A percentile compares a stretch with the other conserved stretches of the same genome.
Conservation (phyloP, 2,329 filamentous ascomycete genomes). For the Aspergillus niger region DNA sequence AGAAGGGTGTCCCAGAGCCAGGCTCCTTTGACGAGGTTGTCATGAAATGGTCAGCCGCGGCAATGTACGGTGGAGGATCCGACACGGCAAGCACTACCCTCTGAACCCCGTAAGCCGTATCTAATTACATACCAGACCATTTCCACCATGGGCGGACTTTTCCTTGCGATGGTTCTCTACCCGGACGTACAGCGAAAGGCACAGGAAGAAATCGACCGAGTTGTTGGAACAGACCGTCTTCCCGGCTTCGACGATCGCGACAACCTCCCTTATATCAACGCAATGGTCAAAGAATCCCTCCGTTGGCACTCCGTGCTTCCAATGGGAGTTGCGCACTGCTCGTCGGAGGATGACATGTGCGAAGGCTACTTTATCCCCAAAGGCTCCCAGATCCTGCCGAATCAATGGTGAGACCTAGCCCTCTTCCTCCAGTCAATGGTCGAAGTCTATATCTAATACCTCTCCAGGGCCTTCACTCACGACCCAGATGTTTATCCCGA, state of each 20-base stretch:
- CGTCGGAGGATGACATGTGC: constrained; percentile 27
- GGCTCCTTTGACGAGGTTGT: constrained; percentile 31
- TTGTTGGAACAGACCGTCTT: constrained; percentile 9
- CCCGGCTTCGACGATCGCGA: constrained; percentile 6
- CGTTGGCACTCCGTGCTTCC: constrained; percentile 35
- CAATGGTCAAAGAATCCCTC: constrained; percentile 36
- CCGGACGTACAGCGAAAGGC: constrained; percentile 12
- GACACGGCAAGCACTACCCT: constrained; percentile 38
- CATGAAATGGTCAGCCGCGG: constrained; percentile 47
- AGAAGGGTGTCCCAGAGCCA: constrained; percentile 4
- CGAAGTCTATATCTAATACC: neutral
- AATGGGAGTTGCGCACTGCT: constrained; percentile 29
- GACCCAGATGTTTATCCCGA: constrained; percentile 1
- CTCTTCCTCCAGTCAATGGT: neutral
- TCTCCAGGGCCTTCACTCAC: neutral
- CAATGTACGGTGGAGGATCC: constrained; percentile 47
- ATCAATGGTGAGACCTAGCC: neutral
- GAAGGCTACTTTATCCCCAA: constrained; percentile 31
- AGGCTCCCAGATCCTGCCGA: constrained; percentile 1
- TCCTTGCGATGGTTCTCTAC: constrained; percentile 11
- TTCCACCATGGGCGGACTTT: constrained; percentile 6
- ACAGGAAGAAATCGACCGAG: constrained; percentile 14
- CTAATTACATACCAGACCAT: neutral
- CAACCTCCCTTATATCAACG: constrained; percentile 32
- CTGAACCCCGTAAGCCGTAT: neutral